These are phyloP conservation scores for Solanum appendiculatum DNA, from an alignment of 257 asterid genomes.

Conservation along the genomic window DNA sequence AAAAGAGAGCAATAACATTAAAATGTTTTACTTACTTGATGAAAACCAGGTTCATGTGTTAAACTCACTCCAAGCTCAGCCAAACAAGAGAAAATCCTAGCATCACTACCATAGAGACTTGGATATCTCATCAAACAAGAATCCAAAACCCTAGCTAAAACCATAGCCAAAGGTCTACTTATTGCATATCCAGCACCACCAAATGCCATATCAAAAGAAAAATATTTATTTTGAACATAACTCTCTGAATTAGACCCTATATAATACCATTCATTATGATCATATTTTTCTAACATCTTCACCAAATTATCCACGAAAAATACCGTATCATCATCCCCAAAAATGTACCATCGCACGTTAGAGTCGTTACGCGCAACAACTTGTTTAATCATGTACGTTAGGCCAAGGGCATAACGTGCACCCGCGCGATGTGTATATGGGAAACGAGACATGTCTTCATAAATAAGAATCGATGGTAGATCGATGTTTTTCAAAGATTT, in stretches of 20 bases:
- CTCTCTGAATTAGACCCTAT: conserved; percentile 60
- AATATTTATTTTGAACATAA: conserved; percentile 57
- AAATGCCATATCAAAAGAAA: conserved; percentile 62
- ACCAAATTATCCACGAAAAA: conserved; percentile 51
- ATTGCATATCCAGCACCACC: conserved; percentile 83
- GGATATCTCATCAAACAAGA: conserved; percentile 61
- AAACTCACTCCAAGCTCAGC: conserved; percentile 66
- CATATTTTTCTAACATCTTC: conserved; percentile 42
- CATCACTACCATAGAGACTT: conserved; percentile 71
- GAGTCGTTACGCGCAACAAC: conserved; percentile 5
- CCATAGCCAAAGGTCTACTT: conserved; percentile 55
- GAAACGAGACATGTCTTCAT: background rate
- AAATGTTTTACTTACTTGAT: conserved; percentile 37
- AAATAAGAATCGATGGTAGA: background rate
- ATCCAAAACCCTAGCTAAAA: conserved; percentile 48
- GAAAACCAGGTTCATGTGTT: conserved; percentile 70
- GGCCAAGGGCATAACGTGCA: background rate
- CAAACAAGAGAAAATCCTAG: conserved; percentile 62
- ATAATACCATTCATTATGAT: conserved; percentile 50
- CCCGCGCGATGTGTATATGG: background rate
- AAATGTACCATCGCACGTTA: conserved; percentile 53
- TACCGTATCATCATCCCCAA: conserved; percentile 70
- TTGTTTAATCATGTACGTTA: background rate
- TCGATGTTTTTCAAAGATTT: background rate
- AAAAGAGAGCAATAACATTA: background rate